These are phyloP conservation scores for Plasmodium coatneyi DNA, from an alignment of 169 alveolate genomes.

Conservation along the genomic window DNA sequence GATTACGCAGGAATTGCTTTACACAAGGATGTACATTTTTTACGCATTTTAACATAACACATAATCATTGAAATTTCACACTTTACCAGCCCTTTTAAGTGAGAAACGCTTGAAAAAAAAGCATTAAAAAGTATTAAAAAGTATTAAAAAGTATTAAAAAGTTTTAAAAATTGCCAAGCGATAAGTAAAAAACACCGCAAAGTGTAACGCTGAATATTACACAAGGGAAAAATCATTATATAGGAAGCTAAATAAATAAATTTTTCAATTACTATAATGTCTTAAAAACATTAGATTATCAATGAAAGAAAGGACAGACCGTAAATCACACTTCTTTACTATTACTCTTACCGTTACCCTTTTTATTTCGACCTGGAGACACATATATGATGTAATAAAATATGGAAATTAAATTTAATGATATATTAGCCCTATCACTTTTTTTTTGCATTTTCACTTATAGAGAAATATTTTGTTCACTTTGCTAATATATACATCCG, in stretches of 20 bases:
- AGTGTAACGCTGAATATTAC: background rate
- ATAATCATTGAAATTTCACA: background rate
- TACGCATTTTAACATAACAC: background rate
- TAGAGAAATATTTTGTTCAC: background rate
- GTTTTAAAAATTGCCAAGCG: background rate
- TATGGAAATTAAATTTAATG: background rate
- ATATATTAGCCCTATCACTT: background rate
- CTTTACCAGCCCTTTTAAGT: background rate
- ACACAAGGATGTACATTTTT: background rate
- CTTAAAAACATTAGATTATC: background rate
- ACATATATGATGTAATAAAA: background rate
- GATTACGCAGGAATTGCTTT: background rate
- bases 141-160: background rate
- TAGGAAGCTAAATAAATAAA: background rate
- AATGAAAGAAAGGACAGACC: background rate
- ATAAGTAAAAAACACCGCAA: background rate
- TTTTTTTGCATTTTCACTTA: background rate
- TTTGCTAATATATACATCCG: background rate
- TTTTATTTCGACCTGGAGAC: constrained; percentile 7
- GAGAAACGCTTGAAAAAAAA: background rate
- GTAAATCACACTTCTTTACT: background rate
- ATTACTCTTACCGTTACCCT: background rate
- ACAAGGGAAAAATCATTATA: background rate
- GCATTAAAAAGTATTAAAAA: background rate
- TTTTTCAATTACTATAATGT: background rate